Percentiles rank a stretch among this genome's conserved stretches.
phyloP scores from a whole-genome alignment of 768 basidiomycete genomes.

The Ephemerocybe angulata region DNA sequence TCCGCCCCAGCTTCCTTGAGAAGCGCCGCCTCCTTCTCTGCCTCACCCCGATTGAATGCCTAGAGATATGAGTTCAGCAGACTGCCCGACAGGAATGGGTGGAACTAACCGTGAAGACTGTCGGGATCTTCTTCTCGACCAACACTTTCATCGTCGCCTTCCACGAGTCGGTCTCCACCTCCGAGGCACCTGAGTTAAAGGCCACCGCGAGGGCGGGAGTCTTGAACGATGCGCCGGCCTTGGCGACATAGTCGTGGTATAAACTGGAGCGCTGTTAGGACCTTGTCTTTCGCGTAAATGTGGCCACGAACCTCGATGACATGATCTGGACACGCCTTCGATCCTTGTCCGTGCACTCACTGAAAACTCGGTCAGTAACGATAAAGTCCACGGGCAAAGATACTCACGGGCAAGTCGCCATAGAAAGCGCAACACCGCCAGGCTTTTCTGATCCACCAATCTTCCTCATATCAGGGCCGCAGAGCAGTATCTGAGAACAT shows the following conservation, averaged over 20 bases:
- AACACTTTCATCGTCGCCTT: constrained; percentile 23
- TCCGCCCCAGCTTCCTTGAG: constrained; percentile 19
- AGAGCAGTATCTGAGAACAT: constrained; percentile 18
- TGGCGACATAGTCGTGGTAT: constrained; percentile 26
- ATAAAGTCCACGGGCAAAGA: background rate
- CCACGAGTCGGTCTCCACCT: constrained; percentile 22
- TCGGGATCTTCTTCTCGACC: constrained; percentile 23
- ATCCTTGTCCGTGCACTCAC: constrained; percentile 20
- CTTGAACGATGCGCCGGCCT: constrained; percentile 14
- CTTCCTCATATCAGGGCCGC: constrained; percentile 23
- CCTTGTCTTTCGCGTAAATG: background rate
- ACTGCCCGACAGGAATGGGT: background rate
- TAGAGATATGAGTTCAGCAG: constrained; percentile 7
- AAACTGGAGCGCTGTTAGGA: constrained; percentile 23
- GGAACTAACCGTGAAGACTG: constrained; percentile 30
- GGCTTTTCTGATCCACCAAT: constrained; percentile 1
- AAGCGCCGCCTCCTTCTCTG: constrained; percentile 23
- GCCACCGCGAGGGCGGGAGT: constrained; percentile 34
- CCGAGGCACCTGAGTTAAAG: constrained; percentile 32
- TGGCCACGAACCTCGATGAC: constrained; percentile 13
- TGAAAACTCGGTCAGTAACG: constrained; percentile 8
- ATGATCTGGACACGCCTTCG: constrained; percentile 25
- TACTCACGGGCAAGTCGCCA: constrained; percentile 32
- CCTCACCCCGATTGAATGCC: constrained; percentile 32
- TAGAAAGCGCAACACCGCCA: constrained; percentile 11